Evolutionary conservation across 805 yeast genomes (phyloP).

Genomic region (Zygotorulaspora sp.): DNA sequence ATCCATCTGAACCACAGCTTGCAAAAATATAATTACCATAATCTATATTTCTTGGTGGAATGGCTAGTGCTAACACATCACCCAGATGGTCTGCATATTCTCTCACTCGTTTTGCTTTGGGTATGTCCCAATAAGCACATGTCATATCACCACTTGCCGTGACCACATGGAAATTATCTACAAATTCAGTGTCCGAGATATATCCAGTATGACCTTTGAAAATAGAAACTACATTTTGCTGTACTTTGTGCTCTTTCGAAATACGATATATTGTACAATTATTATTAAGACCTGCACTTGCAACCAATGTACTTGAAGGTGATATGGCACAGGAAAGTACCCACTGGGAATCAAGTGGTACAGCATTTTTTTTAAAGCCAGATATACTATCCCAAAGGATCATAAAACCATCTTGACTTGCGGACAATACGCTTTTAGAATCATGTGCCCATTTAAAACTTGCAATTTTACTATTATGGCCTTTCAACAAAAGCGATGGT

Average conservation of each 20-base stretch:
- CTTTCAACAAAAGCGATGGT: slow-evolving; percentile 38
- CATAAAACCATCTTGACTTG: slow-evolving; percentile 83
- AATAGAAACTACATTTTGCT: slow-evolving; percentile 45
- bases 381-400: slow-evolving; percentile 77
- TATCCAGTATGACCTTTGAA: slow-evolving; percentile 82
- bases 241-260: slow-evolving; percentile 33
- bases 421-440: slow-evolving; percentile 57
- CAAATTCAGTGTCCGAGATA: slow-evolving; percentile 67
- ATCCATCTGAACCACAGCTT: slow-evolving; percentile 67
- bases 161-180: slow-evolving; percentile 51
- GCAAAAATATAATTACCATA: slow-evolving; percentile 40
- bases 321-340: slow-evolving; percentile 71
- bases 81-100: slow-evolving; percentile 66
- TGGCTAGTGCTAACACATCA: slow-evolving; percentile 55
- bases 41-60: slow-evolving; percentile 24
- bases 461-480: slow-evolving; percentile 69
- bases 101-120: slow-evolving; percentile 48
- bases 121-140: slow-evolving; percentile 73
- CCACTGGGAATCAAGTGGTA: slow-evolving; percentile 73
- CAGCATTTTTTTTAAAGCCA: slow-evolving; percentile 65
- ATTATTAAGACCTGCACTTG: slow-evolving; percentile 81
- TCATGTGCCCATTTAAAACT: slow-evolving; percentile 65
- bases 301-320: slow-evolving; percentile 61
- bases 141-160: slow-evolving; percentile 84
- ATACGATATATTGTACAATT: slow-evolving; percentile 64